Evolutionary conservation across 345 rosid genomes (phyloP), one percentile per base, ranked within the genome.

Genomic region (Eucalyptus erythrocorys): DNA sequence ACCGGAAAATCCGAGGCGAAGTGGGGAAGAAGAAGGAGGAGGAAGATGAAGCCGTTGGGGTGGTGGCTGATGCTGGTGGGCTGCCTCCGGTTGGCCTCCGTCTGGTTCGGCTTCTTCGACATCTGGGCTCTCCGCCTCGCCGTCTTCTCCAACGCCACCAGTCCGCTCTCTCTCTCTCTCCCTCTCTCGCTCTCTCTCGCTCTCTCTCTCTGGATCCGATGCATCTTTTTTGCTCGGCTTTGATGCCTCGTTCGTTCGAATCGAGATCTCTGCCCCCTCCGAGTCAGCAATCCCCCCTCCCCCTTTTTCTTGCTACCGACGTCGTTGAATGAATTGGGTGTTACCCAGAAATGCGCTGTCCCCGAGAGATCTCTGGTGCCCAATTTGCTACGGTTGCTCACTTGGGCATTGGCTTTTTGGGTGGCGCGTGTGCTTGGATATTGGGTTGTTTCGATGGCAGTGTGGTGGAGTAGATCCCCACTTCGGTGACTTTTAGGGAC

Each of bases 71-170:
- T 97, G 97, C 91, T 97, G 89, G 96, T 96, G 88, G 99, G 98
- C 64, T 93, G 94, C 14, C 96, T 96, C 81, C 95, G 99, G 89
- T 91, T 97, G 89, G 96, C 95, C n/a, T 95, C 99, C 64, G 99
- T 96, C 61, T 97, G 98, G 98, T 96, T 97, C 90, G 99, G 99
- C 57, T 97, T 96, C 96, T 94, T 96, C 92, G 93, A 97, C 92
- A 95, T 96, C 85, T 94, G 97, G 97, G 97, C 98, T 91, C 98
- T 97, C 89, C 93, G 94, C 45, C 97, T 93, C 89, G 99, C 96
- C 48, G 98, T 96, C 92, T 97, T 94, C 96, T 96, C 99, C 92
- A 93, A 92, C 21, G 91, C 98, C 89, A 92, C 93, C 88, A 94
- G 98, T 96, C 89, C 85, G 90, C 86, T 87, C 51, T 48, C 26